Percentiles rank a stretch among this genome's conserved stretches.
Evolutionary conservation across 108 stramenopile genomes (phyloP).

Genomic region (Fistulifera solaris): DNA sequence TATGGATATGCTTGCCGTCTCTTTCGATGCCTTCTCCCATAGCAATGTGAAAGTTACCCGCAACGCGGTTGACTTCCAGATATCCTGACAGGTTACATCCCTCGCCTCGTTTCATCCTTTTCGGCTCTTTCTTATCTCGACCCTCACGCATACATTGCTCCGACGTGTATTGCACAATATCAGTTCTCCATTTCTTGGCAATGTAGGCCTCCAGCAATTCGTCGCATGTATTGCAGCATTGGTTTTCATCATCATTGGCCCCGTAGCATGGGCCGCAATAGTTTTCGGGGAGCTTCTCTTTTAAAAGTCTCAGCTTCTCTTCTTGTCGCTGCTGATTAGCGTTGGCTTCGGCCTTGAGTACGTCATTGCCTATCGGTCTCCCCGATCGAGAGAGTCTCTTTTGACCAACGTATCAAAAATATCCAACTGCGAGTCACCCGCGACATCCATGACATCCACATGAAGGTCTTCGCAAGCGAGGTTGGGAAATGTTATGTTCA

Average conservation of each 20-base stretch:
- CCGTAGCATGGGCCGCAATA: constrained; percentile 98
- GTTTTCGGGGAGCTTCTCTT: constrained; percentile 42
- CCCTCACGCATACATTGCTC: constrained; percentile 94
- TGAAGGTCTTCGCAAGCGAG: constrained; percentile 92
- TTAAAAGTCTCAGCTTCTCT: constrained; percentile 26
- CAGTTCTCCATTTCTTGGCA: constrained; percentile 71
- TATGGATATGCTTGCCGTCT: constrained; percentile 87
- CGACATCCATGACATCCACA: constrained; percentile 96
- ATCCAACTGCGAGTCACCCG: constrained; percentile 92
- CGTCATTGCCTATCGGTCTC: constrained; percentile 8
- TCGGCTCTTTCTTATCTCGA: constrained; percentile 34
- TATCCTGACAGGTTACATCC: constrained; percentile 89
- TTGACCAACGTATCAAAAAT: constrained; percentile 79
- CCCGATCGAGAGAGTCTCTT: constrained; percentile 23
- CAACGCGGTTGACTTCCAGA: constrained; percentile 91
- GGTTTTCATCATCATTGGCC: constrained; percentile 42
- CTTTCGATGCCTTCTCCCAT: constrained; percentile 93
- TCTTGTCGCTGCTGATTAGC: constrained; percentile 30
- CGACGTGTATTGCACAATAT: constrained; percentile 47
- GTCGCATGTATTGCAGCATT: constrained; percentile 89
- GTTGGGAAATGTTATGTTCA: constrained; percentile 94
- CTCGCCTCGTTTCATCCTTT: constrained; percentile 68
- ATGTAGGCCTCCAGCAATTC: constrained; percentile 72
- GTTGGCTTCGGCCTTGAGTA: constrained; percentile 34
- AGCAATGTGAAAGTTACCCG: constrained; percentile 97